Evolutionary conservation across 768 basidiomycete species (phyloP).

Genomic region (Podaxis carcinomalis): DNA sequence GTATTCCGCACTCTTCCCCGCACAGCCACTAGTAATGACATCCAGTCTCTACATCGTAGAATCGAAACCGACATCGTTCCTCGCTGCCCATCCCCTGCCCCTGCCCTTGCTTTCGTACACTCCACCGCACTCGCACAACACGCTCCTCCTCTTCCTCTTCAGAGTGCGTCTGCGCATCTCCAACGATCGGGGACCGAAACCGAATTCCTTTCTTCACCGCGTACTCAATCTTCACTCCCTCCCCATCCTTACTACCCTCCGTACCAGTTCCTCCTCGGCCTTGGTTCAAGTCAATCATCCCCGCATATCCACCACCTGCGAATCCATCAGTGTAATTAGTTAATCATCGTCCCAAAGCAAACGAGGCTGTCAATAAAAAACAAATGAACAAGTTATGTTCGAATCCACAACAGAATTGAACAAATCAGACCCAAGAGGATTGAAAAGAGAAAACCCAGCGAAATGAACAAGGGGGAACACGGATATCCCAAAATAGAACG

Average conservation of each 20-base stretch:
- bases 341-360: not conserved
- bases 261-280: not conserved
- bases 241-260: not conserved
- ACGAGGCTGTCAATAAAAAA: not conserved
- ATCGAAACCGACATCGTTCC: not conserved
- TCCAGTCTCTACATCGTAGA: not conserved
- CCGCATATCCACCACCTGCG: not conserved
- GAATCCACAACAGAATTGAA: too few species aligned
- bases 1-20: not conserved
- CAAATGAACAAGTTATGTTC: not conserved
- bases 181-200: not conserved
- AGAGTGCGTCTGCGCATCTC: not conserved
- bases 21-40: not conserved
- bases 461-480: not conserved
- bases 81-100: not conserved
- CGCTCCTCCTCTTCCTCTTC: not conserved
- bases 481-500: not conserved
- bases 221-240: not conserved
- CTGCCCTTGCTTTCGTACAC: not conserved
- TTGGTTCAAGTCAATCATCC: slow-evolving; percentile 1
- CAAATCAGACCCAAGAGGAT: too few species aligned
- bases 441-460: not conserved
- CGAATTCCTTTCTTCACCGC: not conserved
- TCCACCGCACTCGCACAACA: not conserved
- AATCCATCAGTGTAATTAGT: not conserved